Base-by-base conservation (phyloP, 805 yeast species). In the Barnettozyma pratensis region DNA sequence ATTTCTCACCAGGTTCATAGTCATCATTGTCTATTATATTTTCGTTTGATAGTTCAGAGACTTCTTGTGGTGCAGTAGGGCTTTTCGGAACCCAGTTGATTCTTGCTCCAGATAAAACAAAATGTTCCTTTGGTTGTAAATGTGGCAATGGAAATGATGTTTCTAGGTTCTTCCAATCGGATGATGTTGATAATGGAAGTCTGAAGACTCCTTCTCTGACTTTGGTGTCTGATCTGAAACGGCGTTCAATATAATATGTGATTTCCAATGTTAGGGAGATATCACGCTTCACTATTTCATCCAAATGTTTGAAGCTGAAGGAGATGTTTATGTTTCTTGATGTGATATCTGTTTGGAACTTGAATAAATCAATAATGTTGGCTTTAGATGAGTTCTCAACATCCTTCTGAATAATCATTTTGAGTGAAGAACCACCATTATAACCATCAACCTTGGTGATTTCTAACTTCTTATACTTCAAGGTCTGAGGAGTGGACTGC, bases 381-480 rank as follows among this genome's bases (percentile, higher is more conserved):
- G 36, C 58, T 26, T 26, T 45, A 41, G 31, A 45, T 53, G 41
- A 59, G 52, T 40, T 58, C 58, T 37, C 53, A 44, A 35, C 59
- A 49, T 39, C 44, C n/a, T 45, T 39, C 8, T 43, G 45, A 7
- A 42, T n/a, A 25, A 38, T 60, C 7, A 73, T 48, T 34, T 61
- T 62, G 43, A 73, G 48, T 31, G 67, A 62, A 1, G 67, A 54
- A 0, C 77, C 76, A 1, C 74, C 73, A 42, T 62, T 63, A 50
- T 51, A 65, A 1, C 68, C 61, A 40, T 66, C 70, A 2, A 45
- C 36, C 27, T 57, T 54, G 2, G 46, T 37, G 5, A 62, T 35
- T 7, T 48, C 47, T 6, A 61, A 26, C 1, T 45, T 34, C 1
- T 51, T 36, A n/a, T 49, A 56, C 54, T 56, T 42, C 49, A 64